phyloP scores from a whole-genome alignment of 495 filamentous ascomycete species.

The Pyronema domesticum region DNA sequence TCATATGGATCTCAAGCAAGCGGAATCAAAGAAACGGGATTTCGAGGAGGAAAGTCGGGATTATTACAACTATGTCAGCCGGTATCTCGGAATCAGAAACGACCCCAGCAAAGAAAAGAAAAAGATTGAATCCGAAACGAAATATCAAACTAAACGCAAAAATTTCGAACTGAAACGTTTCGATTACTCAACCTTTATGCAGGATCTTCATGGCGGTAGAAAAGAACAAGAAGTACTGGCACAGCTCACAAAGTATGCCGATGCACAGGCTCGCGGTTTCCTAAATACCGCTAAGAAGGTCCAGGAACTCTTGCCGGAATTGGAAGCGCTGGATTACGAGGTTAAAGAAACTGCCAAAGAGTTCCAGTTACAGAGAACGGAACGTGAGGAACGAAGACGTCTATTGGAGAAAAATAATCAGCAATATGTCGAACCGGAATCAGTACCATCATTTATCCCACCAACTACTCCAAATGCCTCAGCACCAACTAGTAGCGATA shows the following conservation, averaged over 20 bases:
- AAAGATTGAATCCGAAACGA: constrained; percentile 78
- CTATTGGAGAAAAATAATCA: constrained; percentile 77
- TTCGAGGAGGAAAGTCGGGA: constrained; percentile 97
- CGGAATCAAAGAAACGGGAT: constrained; percentile 88
- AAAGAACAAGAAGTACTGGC: constrained; percentile 97
- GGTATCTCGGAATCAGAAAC: constrained; percentile 85
- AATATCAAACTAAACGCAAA: constrained; percentile 83
- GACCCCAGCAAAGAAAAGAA: constrained; percentile 97
- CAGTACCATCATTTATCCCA: constrained; percentile 23
- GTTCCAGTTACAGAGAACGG: constrained; percentile 80
- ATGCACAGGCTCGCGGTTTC: constrained; percentile 72
- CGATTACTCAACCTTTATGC: constrained; percentile 98
- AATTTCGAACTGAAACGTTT: constrained; percentile 95
- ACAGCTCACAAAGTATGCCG: constrained; percentile 85
- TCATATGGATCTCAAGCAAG: constrained; percentile 91
- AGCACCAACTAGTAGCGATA: constrained; percentile 13
- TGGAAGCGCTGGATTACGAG: constrained; percentile 79
- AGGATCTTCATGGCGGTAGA: constrained; percentile 88
- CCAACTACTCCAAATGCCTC: constrained; percentile 8
- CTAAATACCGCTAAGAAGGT: constrained; percentile 69
- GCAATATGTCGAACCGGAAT: constrained; percentile 60
- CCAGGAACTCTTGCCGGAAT: constrained; percentile 69
- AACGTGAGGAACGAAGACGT: constrained; percentile 82
- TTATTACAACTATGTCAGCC: constrained; percentile 85
- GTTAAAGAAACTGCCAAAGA: constrained; percentile 87